Base-by-base conservation (phyloP, 371 early-diverging fungal genomes). In the Agmasoma carcini region DNA sequence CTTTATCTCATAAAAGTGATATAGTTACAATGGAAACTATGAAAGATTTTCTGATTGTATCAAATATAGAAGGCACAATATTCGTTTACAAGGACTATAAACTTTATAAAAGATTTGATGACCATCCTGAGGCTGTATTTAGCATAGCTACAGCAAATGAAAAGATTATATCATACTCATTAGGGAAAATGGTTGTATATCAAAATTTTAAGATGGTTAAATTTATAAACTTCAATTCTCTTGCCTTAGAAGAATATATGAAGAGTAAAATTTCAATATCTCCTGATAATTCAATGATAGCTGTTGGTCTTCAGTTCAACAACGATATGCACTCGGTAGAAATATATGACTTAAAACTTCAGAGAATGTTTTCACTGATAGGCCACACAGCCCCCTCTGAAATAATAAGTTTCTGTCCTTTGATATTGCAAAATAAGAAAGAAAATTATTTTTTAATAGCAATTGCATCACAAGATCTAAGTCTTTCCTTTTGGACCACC, bases 331-430 rank as follows among this genome's bases (percentile, higher is more conserved):
- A 68, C 48, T 50, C 61, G 11, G 65, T 69, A 33, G 65, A 71
- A 47, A 53, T 73, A 11, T 68, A 68, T 29, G 43, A 57, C 25
- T 19, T 20, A 17, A 31, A 40, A 2, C 46, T 72, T 3, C 30
- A 47, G 9, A 46, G 34, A 14, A 61, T 43, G 4, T 70, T 60
- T 55, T 66, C 67, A 41, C 50, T 75, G 12, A 34, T 73, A 30
- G 75, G 75, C 20, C 75, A 75, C 51, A 63, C 60, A 3, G 66
- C 73, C 12, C 71, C 75, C 3, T 47, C 49, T 30, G 75, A 73
- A 52, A 59, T 63, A 22, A 59, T 34, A 17, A 22, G 34, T 9
- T 55, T 36, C 11, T 7, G 30, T 14, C 38, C 37, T 7, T 50
- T 57, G 2, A 27, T 59, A 2, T 73, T 71, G 26, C 9, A 22